Evolutionary conservation across 768 basidiomycete genomes (phyloP).

Genomic region (Guyanaporus albipodus): DNA sequence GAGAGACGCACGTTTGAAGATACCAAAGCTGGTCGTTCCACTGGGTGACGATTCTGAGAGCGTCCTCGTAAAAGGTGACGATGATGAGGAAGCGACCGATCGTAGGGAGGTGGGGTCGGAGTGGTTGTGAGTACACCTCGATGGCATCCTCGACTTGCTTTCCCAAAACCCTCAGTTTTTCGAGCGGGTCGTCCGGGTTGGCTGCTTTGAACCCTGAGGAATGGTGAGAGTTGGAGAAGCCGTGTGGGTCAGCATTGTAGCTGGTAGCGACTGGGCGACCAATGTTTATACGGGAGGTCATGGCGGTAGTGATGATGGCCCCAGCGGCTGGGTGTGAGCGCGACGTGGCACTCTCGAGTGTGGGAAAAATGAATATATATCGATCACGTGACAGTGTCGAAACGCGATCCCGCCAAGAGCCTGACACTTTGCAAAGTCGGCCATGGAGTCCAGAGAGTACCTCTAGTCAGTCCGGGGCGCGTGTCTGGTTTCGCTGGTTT

Average conservation of each 20-base stretch:
- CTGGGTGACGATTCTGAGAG: constrained; percentile 87
- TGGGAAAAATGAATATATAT: constrained; percentile 19
- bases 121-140: constrained; percentile 89
- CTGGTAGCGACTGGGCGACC: constrained; percentile 61
- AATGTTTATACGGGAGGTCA: constrained; percentile 82
- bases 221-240: constrained; percentile 67
- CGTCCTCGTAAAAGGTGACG: constrained; percentile 97
- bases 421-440: not conserved
- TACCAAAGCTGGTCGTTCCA: constrained; percentile 99
- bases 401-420: too few relatives aligned
- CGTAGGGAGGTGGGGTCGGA: constrained; percentile 90
- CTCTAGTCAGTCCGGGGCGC: constrained; percentile 25
- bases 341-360: constrained; percentile 25
- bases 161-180: constrained; percentile 66
- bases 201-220: constrained; percentile 74
- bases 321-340: not conserved
- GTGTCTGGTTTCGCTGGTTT: not conserved
- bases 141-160: constrained; percentile 86
- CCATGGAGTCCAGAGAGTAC: constrained; percentile 20
- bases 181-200: constrained; percentile 77
- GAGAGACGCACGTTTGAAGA: constrained; percentile 74
- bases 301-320: constrained; percentile 29
- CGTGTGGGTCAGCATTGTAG: constrained; percentile 73
- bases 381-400: constrained; percentile 31
- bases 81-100: constrained; percentile 97